These are phyloP conservation scores for Kluyveromyces lactis DNA, from an alignment of 805 yeast genomes.

Conservation along the genomic window DNA sequence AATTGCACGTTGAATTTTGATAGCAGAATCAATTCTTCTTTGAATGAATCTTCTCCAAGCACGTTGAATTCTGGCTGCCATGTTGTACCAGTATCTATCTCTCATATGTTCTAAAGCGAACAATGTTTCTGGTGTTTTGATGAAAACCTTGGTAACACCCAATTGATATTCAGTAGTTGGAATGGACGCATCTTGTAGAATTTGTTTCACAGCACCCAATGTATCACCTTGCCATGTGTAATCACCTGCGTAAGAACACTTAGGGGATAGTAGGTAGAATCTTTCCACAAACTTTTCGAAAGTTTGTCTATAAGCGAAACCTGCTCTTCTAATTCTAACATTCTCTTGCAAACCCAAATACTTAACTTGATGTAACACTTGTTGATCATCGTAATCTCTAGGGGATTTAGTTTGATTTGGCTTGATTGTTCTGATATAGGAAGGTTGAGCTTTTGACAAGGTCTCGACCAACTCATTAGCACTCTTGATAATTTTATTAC, in stretches of 20 bases:
- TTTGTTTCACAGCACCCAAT: conserved; percentile 44
- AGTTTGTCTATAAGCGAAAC: conserved; percentile 95
- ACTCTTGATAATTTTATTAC: conserved; percentile 85
- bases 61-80: conserved; percentile 96
- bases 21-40: conserved; percentile 81
- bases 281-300: conserved; percentile 94
- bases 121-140: conserved; percentile 93
- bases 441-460: conserved; percentile 83
- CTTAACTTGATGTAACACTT: conserved; percentile 91
- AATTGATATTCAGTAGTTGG: conserved; percentile 79
- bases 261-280: conserved; percentile 77
- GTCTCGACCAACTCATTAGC: conserved; percentile 90
- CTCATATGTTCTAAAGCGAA: conserved; percentile 94
- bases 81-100: conserved; percentile 94
- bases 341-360: conserved; percentile 94
- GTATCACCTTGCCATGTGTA: conserved; percentile 57
- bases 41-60: conserved; percentile 86
- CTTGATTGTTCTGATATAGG: conserved; percentile 94
- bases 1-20: conserved; percentile 72
- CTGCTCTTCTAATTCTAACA: conserved; percentile 96
- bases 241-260: conserved; percentile 88
- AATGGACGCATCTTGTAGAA: conserved; percentile 53
- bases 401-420: conserved; percentile 94
- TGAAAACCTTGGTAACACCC: conserved; percentile 87
- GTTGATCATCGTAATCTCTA: conserved; percentile 76